A percentile compares a stretch with the other conserved stretches of the same genome.
Evolutionary conservation across 208 protist genomes (phyloP).

Genomic region (Leishmania guyanensis): DNA sequence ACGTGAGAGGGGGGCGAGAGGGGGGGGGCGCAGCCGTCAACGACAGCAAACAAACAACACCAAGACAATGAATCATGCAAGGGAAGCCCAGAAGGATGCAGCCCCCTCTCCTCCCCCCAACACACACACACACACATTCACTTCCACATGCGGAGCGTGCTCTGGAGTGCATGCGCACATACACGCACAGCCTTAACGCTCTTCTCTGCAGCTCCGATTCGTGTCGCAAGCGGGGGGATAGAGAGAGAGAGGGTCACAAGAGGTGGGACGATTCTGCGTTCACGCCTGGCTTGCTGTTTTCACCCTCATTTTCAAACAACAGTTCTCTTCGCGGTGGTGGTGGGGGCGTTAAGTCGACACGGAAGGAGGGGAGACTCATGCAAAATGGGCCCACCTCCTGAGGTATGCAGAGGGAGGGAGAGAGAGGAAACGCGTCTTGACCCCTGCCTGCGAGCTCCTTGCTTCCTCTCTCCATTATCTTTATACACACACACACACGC

Average conservation of each 20-base stretch:
- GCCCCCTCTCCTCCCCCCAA: too few species aligned
- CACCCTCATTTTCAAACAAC: neutral
- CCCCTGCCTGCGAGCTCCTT: neutral
- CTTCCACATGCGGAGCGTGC: too few species aligned
- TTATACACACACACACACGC: too few species aligned
- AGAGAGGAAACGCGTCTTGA: neutral
- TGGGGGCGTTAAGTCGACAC: neutral
- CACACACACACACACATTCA: neutral
- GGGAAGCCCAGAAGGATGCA: too few species aligned
- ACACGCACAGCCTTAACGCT: neutral
- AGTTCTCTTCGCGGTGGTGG: neutral
- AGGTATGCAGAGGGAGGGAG: neutral
- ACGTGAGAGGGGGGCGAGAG: neutral
- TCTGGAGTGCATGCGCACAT: neutral
- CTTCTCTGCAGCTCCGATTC: neutral
- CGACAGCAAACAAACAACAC: neutral
- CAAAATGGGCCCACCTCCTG: too few species aligned
- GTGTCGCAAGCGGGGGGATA: neutral
- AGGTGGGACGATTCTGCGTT: neutral
- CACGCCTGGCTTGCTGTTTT: neutral
- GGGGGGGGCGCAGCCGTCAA: neutral
- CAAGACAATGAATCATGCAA: too few species aligned
- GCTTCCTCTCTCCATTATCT: too few species aligned
- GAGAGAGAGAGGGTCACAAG: neutral
- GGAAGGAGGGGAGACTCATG: neutral